A percentile compares a stretch with the other conserved stretches of the same genome.
phyloP scores from a whole-genome alignment of 2,329 filamentous ascomycete genomes.

The Bimuria novae-zelandiae region DNA sequence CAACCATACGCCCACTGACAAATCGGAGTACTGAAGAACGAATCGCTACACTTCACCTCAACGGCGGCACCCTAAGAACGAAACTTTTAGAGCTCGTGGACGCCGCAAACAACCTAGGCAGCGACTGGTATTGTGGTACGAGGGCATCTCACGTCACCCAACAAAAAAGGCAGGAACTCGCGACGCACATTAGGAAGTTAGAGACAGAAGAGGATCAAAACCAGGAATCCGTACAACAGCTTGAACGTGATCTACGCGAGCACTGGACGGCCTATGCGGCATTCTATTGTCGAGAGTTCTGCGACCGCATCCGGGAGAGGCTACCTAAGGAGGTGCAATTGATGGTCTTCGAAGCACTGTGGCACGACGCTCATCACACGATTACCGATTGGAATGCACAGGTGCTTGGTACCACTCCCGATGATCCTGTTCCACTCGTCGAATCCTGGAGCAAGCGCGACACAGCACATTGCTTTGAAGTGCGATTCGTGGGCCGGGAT shows the following conservation, averaged over 20 bases:
- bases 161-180: neutral
- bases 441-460: conserved; percentile 4
- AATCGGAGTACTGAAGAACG: neutral
- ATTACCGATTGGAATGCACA: neutral
- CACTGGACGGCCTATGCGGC: neutral
- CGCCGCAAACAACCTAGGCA: neutral
- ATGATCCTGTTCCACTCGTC: neutral
- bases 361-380: neutral
- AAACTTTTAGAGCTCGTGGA: neutral
- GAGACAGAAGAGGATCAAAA: neutral
- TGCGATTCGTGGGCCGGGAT: neutral
- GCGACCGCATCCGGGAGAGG: neutral
- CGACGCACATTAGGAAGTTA: neutral
- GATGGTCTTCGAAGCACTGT: neutral
- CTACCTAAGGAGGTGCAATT: neutral
- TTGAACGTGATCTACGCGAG: neutral
- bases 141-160: neutral
- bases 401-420: neutral
- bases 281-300: neutral
- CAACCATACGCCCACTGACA: neutral
- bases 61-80: neutral
- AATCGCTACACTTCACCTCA: neutral
- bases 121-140: neutral
- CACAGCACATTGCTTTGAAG: neutral
- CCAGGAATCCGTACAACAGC: neutral